phyloP scores from a whole-genome alignment of 257 asterid species.

The Catharanthus roseus region DNA sequence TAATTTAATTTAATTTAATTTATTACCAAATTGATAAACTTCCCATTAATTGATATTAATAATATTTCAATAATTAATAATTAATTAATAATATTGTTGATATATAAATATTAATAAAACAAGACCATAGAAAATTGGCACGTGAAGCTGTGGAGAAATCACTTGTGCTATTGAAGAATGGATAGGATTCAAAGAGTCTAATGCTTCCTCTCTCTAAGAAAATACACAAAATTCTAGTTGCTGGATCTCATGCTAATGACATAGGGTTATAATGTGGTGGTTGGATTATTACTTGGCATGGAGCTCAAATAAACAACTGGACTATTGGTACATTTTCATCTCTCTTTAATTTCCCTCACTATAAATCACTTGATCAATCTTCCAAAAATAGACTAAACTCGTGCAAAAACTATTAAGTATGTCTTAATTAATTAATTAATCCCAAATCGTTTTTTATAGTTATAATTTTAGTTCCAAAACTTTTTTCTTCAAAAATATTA shows the following conservation, averaged over 20 bases:
- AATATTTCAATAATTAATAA: no score
- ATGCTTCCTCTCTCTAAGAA: conserved; percentile 48
- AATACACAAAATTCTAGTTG: conserved; percentile 40
- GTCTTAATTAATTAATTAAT: no score
- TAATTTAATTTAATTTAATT: not conserved
- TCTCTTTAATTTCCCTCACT: no score
- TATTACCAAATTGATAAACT: no score
- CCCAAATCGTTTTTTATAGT: no score
- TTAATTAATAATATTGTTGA: not conserved
- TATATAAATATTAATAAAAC: not conserved
- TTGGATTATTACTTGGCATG: conserved; percentile 63
- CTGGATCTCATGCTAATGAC: conserved; percentile 54
- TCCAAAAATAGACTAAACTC: no score
- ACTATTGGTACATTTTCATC: conserved; percentile 35
- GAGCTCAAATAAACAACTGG: conserved; percentile 40
- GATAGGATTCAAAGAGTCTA: conserved; percentile 30
- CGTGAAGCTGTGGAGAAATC: conserved; percentile 79
- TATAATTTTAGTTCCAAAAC: no score
- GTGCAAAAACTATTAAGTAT: no score
- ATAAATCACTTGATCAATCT: no score
- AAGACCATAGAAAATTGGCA: conserved; percentile 70
- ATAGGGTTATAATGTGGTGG: conserved; percentile 65
- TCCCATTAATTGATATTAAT: no score
- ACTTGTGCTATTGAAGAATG: conserved; percentile 64
- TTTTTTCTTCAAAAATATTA: no score